Evolutionary conservation across 1,284 basidiomycete genomes (phyloP).

Genomic region (Heterobasidion annosum): DNA sequence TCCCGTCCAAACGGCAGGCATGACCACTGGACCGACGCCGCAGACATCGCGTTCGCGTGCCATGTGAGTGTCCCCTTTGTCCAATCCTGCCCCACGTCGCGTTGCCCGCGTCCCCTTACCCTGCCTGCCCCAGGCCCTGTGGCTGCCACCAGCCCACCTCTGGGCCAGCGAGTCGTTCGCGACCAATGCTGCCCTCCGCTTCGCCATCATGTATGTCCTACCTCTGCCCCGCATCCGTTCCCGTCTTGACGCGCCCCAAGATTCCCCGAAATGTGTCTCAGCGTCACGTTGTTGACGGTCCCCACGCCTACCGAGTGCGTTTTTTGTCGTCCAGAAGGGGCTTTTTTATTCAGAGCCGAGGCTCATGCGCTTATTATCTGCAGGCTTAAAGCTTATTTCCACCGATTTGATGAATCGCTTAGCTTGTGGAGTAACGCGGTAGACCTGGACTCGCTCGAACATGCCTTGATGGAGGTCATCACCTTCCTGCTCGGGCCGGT

Average conservation of each 20-base stretch:
- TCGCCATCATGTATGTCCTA: conserved; percentile 46
- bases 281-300: conserved; percentile 59
- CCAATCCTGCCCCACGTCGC: background rate
- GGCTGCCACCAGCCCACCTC: conserved; percentile 58
- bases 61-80: conserved; percentile 31
- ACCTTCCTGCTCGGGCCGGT: conserved; percentile 46
- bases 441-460: conserved; percentile 60
- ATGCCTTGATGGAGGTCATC: conserved; percentile 49
- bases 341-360: too few relatives aligned
- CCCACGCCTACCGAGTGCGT: conserved; percentile 20
- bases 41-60: conserved; percentile 59
- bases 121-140: conserved; percentile 34
- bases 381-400: conserved; percentile 50
- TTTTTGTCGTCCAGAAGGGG: background rate
- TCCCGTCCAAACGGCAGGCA: conserved; percentile 44
- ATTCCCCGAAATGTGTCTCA: conserved; percentile 64
- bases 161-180: conserved; percentile 53
- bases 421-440: conserved; percentile 56
- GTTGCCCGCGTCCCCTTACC: background rate
- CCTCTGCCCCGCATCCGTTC: conserved; percentile 11
- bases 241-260: conserved; percentile 21
- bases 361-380: background rate
- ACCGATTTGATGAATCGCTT: conserved; percentile 52
- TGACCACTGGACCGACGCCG: conserved; percentile 69
- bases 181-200: conserved; percentile 44